These are phyloP conservation scores for Babesia divergens DNA, from an alignment of 169 alveolate species.

Conservation along the genomic window DNA sequence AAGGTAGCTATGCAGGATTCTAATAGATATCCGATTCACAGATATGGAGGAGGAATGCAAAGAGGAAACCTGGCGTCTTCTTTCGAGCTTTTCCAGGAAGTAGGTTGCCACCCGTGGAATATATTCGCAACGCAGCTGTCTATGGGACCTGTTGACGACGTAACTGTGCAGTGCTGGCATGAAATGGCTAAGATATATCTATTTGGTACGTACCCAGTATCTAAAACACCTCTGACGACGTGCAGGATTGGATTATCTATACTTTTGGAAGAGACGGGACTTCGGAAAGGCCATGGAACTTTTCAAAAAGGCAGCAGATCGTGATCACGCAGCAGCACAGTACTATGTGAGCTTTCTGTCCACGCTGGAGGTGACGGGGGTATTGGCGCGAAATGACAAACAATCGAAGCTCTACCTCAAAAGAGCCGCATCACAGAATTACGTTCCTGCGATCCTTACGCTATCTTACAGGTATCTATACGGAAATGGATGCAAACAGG, in stretches of 20 bases:
- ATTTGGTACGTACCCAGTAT: conserved; percentile 11
- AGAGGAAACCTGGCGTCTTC: conserved; percentile 20
- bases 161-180: conserved; percentile 42
- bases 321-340: conserved; percentile 33
- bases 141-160: conserved; percentile 30
- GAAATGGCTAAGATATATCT: conserved; percentile 50
- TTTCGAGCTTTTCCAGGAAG: conserved; percentile 34
- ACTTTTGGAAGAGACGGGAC: conserved; percentile 28
- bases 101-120: background rate
- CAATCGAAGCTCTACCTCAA: conserved; percentile 23
- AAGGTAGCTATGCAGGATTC: conserved; percentile 8
- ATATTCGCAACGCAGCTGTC: conserved; percentile 10
- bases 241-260: conserved; percentile 14
- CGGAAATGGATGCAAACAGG: conserved; percentile 7
- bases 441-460: conserved; percentile 49
- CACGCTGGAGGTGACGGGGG: conserved; percentile 13
- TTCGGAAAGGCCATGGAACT: conserved; percentile 28
- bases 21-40: background rate
- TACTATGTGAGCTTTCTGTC: conserved; percentile 38
- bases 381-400: background rate
- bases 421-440: conserved; percentile 12
- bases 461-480: conserved; percentile 31
- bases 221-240: background rate
- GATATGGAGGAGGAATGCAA: conserved; percentile 32
- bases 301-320: conserved; percentile 39